phyloP scores from a whole-genome alignment of 306 rosid species.

The Cicer pinnatifidum region DNA sequence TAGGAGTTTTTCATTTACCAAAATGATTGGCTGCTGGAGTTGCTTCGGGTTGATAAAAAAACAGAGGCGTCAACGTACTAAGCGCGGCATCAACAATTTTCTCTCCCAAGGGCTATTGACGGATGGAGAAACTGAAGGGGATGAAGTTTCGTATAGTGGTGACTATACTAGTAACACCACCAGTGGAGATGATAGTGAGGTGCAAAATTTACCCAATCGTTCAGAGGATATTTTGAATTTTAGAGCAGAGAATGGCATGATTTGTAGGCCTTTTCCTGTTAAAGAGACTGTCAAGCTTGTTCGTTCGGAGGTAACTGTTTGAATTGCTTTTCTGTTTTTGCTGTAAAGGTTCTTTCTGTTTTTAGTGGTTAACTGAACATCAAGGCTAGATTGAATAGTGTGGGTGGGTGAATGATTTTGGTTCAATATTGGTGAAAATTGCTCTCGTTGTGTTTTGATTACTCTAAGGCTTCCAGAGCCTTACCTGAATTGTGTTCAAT shows the following conservation, averaged over 20 bases:
- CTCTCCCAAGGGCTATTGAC: slow-evolving; percentile 65
- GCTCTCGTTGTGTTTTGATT: slow-evolving; percentile 23
- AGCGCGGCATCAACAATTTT: slow-evolving; percentile 47
- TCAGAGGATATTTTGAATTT: slow-evolving; percentile 79
- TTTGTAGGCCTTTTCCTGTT: slow-evolving; percentile 87
- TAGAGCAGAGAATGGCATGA: slow-evolving; percentile 72
- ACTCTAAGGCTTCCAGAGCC: slow-evolving; percentile 18
- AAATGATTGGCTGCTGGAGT: slow-evolving; percentile 84
- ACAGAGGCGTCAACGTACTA: slow-evolving; percentile 43
- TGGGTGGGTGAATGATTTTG: slow-evolving; percentile 23
- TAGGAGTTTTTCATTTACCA: slow-evolving; percentile 58
- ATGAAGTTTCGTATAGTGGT: slow-evolving; percentile 64
- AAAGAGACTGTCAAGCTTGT: slow-evolving; percentile 75
- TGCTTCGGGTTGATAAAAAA: slow-evolving; percentile 80
- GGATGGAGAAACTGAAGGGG: slow-evolving; percentile 71
- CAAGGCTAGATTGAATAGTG: slow-evolving; percentile 2
- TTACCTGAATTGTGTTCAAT: slow-evolving; percentile 8
- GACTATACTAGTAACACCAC: slow-evolving; percentile 57
- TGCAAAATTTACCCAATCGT: slow-evolving; percentile 54
- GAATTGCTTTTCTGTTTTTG: slow-evolving; percentile 31
- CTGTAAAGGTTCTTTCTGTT: slow-evolving; percentile 20
- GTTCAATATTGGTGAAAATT: slow-evolving; percentile 24
- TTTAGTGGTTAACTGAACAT: not conserved
- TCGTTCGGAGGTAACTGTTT: slow-evolving; percentile 75
- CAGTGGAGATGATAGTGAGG: slow-evolving; percentile 69